Percentiles rank a stretch among this genome's conserved stretches.
phyloP scores from a whole-genome alignment of 2,329 filamentous ascomycete species.

The Aureobasidium sp. region DNA sequence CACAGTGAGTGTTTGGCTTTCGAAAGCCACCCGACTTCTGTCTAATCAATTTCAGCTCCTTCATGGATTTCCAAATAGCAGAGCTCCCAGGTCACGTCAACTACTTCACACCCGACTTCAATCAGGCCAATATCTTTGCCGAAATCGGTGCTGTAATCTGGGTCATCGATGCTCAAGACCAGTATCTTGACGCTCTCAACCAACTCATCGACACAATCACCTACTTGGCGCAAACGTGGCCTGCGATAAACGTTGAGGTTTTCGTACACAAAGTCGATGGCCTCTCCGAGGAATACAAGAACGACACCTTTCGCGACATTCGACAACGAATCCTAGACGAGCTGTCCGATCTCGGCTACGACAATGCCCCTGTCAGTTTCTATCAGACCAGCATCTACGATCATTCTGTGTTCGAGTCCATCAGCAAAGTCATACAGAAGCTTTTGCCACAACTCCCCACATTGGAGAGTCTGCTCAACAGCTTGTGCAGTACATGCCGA shows the following conservation, averaged over 20 bases:
- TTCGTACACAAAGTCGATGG: slow-evolving; percentile 99
- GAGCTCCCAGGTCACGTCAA: slow-evolving; percentile 94
- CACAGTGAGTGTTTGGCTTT: slow-evolving; percentile 58
- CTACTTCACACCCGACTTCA: slow-evolving; percentile 81
- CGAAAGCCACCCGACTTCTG: not conserved
- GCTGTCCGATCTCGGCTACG: slow-evolving; percentile 83
- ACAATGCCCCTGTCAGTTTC: slow-evolving; percentile 89
- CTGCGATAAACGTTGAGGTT: slow-evolving; percentile 92
- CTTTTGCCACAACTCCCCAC: slow-evolving; percentile 88
- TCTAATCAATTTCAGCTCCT: slow-evolving; percentile 55
- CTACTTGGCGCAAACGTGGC: slow-evolving; percentile 78
- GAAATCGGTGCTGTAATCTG: slow-evolving; percentile 92
- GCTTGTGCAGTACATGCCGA: slow-evolving; percentile 82
- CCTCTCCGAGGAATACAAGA: slow-evolving; percentile 89
- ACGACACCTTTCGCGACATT: slow-evolving; percentile 93
- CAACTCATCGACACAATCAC: slow-evolving; percentile 84
- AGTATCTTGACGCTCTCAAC: slow-evolving; percentile 86
- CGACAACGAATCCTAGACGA: slow-evolving; percentile 95
- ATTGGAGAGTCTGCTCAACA: slow-evolving; percentile 88
- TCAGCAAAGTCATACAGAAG: slow-evolving; percentile 97
- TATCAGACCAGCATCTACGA: slow-evolving; percentile 98
- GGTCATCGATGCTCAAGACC: slow-evolving; percentile 98
- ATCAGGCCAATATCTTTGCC: slow-evolving; percentile 88
- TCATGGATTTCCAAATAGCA: slow-evolving; percentile 99
- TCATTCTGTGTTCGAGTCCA: slow-evolving; percentile 96